phyloP scores from a whole-genome alignment of 768 basidiomycete genomes.

The Suillus subalutaceus region DNA sequence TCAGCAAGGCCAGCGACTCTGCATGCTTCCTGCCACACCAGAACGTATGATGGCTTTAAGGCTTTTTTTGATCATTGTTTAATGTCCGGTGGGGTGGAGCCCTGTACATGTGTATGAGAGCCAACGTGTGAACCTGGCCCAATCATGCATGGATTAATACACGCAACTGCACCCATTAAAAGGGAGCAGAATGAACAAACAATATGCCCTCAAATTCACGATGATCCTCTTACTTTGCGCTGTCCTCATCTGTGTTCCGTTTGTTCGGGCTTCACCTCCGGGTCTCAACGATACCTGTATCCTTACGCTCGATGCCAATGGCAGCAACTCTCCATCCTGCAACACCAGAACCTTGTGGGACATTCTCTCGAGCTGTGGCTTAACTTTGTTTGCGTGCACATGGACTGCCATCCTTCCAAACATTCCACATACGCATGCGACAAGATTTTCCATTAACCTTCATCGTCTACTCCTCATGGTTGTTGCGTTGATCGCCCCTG shows the following conservation, averaged over 20 bases:
- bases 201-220: background rate
- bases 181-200: background rate
- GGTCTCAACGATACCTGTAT: background rate
- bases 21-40: no score
- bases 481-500: slow-evolving; percentile 13
- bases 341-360: slow-evolving; percentile 17
- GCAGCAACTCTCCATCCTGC: background rate
- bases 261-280: background rate
- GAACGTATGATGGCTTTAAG: no score
- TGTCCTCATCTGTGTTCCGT: background rate
- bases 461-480: slow-evolving; percentile 22
- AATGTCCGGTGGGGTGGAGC: no score
- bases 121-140: no score
- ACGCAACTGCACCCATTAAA: background rate
- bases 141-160: no score
- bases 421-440: slow-evolving; percentile 23
- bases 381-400: slow-evolving; percentile 32
- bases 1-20: no score
- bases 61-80: no score
- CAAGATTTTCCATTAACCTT: background rate
- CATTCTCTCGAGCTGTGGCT: slow-evolving; percentile 31
- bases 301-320: no score
- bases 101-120: no score
- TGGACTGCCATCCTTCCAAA: slow-evolving; percentile 36
- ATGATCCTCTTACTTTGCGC: background rate